Evolutionary conservation across 345 rosid species (phyloP), one percentile per base, ranked within the genome.

Genomic region (Cochlearia excelsa): DNA sequence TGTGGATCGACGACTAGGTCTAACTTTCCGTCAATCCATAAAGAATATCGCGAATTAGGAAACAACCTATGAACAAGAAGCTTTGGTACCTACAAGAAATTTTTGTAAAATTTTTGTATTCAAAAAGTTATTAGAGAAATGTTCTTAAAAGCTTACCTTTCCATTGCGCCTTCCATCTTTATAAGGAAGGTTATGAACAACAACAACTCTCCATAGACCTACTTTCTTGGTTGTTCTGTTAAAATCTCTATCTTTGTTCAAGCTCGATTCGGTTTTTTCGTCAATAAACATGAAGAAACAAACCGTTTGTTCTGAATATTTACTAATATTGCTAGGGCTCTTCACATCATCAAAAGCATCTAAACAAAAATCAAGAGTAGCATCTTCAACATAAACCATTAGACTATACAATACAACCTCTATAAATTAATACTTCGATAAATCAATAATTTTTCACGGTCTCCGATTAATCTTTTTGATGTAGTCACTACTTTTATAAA

Each of bases 281-380:
- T 88, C 98, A 44, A 84, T 80, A 66, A 88, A 91, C 96, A 91
- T 82, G 61, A 68, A 82, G 77, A 91, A 88, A 69, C 96, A 91
- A 54, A 88, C 79, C 4, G 84, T 85, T 63, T 80, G 63, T 67
- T 48, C 79, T 44, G 96, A 75, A 63, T 84, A 76, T 34, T 85
- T 85, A 65, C 94, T 82, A 29, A 88, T 78, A 64, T 84, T 81
- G 35, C 56, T 61, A 3, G 95, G 98, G 58, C 86, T 86, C 65
- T 85, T 82, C 66, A 90, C 76, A 48, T 74, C 76, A 70, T 90
- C 97, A 53, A 85, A 85, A 58, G 88, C 90, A 57, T 88, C 96
- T 91, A 47, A 58, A 57, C 38, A 1, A 35, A 30, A 0, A 10
- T 33, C 9, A 43, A 49, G 47, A 61, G 28, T 31, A 23, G 7